Conservation (phyloP, 805 yeast species). For the Starmera quercuum region DNA sequence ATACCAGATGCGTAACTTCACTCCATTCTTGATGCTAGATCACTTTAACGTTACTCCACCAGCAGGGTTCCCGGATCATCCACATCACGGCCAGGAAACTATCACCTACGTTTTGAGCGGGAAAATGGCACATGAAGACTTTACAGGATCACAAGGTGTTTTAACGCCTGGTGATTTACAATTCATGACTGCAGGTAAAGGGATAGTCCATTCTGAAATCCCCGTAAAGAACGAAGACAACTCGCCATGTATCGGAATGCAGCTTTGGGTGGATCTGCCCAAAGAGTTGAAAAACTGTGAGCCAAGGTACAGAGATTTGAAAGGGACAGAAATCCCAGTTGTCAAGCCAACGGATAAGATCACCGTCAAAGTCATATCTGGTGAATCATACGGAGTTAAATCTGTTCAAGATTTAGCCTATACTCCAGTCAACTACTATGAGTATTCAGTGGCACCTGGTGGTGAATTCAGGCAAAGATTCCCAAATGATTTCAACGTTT, state of each 20-base stretch:
- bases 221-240: conserved; percentile 49
- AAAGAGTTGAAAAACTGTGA: conserved; percentile 48
- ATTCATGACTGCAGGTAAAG: conserved; percentile 91
- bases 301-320: conserved; percentile 76
- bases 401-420: conserved; percentile 70
- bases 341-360: conserved; percentile 59
- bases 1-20: conserved; percentile 57
- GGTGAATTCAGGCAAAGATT: conserved; percentile 54
- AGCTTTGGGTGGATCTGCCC: conserved; percentile 85
- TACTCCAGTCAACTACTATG: conserved; percentile 73
- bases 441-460: conserved; percentile 56
- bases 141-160: conserved; percentile 77
- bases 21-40: conserved; percentile 78
- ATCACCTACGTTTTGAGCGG: conserved; percentile 62
- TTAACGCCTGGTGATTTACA: conserved; percentile 79
- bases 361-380: conserved; percentile 66
- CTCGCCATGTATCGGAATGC: conserved; percentile 60
- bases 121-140: conserved; percentile 74
- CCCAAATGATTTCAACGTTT: conserved; percentile 56
- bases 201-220: conserved; percentile 82
- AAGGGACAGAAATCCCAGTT: conserved; percentile 61
- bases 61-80: conserved; percentile 79
- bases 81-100: conserved; percentile 82
- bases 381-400: conserved; percentile 68
- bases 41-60: conserved; percentile 61